Base-by-base conservation (phyloP, 1,284 basidiomycete genomes). In the Ceratobasidium papillatum region DNA sequence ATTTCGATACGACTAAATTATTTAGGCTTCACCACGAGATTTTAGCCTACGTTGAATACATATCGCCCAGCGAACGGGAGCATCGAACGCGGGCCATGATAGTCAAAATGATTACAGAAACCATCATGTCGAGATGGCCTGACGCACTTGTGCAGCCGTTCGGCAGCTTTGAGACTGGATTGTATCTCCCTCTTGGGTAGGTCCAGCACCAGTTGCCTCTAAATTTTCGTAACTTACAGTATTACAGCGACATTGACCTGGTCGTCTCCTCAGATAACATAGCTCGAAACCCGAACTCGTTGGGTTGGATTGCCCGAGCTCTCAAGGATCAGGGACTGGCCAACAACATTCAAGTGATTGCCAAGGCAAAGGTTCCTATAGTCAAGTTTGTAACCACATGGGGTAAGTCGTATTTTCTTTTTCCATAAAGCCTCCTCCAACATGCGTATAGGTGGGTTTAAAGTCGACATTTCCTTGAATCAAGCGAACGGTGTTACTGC, bases 141-240 rank as follows among this genome's bases (percentile, higher is more conserved):
- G 94, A 97, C 78, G 95, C 96, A 9, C 83, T 88, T 49, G 91
- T 99, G 4, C 83, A 89, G 72, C 92, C 96, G 0, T 99, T 99
- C 81, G 97, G 97, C 19, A 95, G 93, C 79, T 98, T 93, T 81
- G 92, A 94, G 80, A 99, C 97, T 11, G 94, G 95, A 80, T 85
- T 99, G 32, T 99, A 99, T 82, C 87, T 99, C 14, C 97, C 97
- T 0, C 86, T 89, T 76, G 97, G 96, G 95, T 96, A 81, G 80
- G 91, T 84, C n/a, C 25, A 38, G 2, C 61, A 51, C 63, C 25
- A 11, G 27, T 9, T 19, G 82, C 22, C 22, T 25, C 41, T 17
- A 30, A 2, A 1, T 49, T 22, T 47, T n/a, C 14, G 43, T 56
- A 22, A 38, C 36, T 62, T 8, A 43, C 22, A 41, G n/a, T 3